Evolutionary conservation across 2,329 filamentous ascomycete genomes (phyloP), one percentile per base, ranked within the genome.

Genomic region (Dendrostoma leiphaemia): DNA sequence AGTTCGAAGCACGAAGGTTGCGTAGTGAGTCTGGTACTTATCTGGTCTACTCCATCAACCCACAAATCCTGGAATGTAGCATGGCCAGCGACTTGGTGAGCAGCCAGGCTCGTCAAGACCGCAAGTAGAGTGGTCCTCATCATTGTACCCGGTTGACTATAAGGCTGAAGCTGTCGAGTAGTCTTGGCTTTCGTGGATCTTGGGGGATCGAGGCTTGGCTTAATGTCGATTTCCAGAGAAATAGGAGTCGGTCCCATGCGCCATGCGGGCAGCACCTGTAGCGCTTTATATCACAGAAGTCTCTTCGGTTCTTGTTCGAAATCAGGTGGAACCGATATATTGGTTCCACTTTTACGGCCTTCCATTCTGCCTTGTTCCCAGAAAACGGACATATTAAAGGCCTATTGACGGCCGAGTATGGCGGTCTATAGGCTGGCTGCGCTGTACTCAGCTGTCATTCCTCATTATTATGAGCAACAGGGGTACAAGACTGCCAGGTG

Each of bases 61-160:
- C 75, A 79, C 32, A 79, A 65, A 13, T 77, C 65, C 59, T 81
- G 78, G 67, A 79, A 81, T 29, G 72, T 76, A 38, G 79, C 76
- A 59, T 82, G 79, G 47, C 70, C 72, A 45, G 71, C 63, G 15
- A 70, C 75, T 26, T 71, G 60, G 31, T 65, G 63, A 15, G 67
- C 71, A 37, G 69, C 66, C 23, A 75, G 53, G 17, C 67, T 69
- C 17, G 65, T 62, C 9, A 69, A 51, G 13, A 64, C 60, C 24
- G 67, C 59, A 28, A 68, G 47, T 31, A 70, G 37, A 24, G 63
- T 62, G 4, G 66, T 67, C 65, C 69, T 75, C 73, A 75, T 75
- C 15, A 28, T 43, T 37, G 10, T 26, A 15, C 23, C 32, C 19
- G 35, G 19, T 40, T 9, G 13, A 8, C 8, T n/a, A 26, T 51